Evolutionary conservation across 495 filamentous ascomycete genomes (phyloP).

Genomic region (Aspergillus conjunctus): DNA sequence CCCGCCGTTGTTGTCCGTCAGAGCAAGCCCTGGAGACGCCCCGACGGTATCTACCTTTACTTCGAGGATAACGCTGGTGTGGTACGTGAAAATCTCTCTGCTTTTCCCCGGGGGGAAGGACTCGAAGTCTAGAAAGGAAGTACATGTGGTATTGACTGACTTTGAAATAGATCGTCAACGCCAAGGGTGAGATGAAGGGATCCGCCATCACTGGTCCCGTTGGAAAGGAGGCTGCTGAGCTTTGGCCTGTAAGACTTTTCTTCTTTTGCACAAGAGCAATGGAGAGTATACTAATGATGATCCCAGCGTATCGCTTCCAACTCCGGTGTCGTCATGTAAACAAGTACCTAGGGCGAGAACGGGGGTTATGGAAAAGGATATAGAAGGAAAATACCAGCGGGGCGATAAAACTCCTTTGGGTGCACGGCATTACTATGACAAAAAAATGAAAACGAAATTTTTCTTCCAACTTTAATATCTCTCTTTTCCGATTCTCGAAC

Average conservation of each 20-base stretch:
- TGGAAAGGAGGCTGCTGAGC: constrained; percentile 99
- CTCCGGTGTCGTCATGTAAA: constrained; percentile 99
- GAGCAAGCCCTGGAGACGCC: constrained; percentile 97
- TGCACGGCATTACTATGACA: constrained; percentile 26
- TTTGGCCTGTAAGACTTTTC: constrained; percentile 83
- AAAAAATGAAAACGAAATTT: constrained; percentile 28
- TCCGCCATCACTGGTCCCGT: constrained; percentile 98
- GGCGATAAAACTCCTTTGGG: constrained; percentile 32
- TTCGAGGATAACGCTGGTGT: constrained; percentile 99
- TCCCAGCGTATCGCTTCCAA: constrained; percentile 98
- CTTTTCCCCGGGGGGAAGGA: neutral
- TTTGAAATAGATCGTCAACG: constrained; percentile 87
- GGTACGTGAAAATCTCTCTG: constrained; percentile 47
- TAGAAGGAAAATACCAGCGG: constrained; percentile 47
- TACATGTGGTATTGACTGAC: constrained; percentile 1
- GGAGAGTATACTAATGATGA: constrained; percentile 9
- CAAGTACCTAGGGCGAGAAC: constrained; percentile 18
- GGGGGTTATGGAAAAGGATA: constrained; percentile 31
- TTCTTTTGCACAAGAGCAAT: neutral
- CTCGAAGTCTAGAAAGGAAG: neutral
- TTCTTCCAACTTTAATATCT: constrained; percentile 2
- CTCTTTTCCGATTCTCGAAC: neutral
- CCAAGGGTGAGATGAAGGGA: constrained; percentile 99
- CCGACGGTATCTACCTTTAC: constrained; percentile 98
- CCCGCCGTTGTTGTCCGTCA: constrained; percentile 97